Evolutionary conservation across 2,329 filamentous ascomycete genomes (phyloP), one percentile per base, ranked within the genome.

Genomic region (Fusarium sp.): DNA sequence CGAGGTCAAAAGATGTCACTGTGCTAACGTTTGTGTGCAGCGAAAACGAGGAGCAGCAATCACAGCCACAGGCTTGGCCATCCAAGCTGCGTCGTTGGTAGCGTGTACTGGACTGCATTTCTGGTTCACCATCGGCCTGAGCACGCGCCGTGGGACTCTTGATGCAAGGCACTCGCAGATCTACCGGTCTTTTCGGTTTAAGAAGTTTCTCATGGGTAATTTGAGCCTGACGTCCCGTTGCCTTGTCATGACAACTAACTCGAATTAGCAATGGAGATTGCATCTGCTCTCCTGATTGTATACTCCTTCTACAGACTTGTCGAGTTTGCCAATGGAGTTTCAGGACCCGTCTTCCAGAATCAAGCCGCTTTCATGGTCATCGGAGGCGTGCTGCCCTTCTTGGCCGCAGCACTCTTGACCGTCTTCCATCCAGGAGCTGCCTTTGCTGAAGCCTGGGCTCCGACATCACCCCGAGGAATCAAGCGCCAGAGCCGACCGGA

Each of bases 141-240:
- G 72, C 43, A 76, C 73, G 13, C 74, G 75, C 14, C 72, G 71
- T 31, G 73, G 76, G 27, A 63, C 69, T 13, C 70, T 80, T 9
- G 78, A 82, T 56, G 67, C 71, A 5, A 76, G 70, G 13, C 76
- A 77, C 53, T 71, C 75, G 1, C 59, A 67, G 3, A 66, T 82
- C 14, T 82, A 82, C 61, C 72, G 71, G 9, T 80, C 80, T 2
- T 51, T 67, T 0, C 69, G 70, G 6, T 84, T 83, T 63, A 79
- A 72, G 48, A 68, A 70, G 4, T 82, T 81, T 37, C 69, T 83
- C 4, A 63, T 78, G 47, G 74, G 82, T 84, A 75, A 58, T 76
- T 15, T 69, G 7, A 6, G 11, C n/a, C 9, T 37, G 9, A 10
- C 4, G 33, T 9, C 11, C 13, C 5, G 14, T 21, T 27, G 17